These are phyloP conservation scores for Liquidambar formosana DNA, from an alignment of 164 flowering plant species.

Conservation along the genomic window DNA sequence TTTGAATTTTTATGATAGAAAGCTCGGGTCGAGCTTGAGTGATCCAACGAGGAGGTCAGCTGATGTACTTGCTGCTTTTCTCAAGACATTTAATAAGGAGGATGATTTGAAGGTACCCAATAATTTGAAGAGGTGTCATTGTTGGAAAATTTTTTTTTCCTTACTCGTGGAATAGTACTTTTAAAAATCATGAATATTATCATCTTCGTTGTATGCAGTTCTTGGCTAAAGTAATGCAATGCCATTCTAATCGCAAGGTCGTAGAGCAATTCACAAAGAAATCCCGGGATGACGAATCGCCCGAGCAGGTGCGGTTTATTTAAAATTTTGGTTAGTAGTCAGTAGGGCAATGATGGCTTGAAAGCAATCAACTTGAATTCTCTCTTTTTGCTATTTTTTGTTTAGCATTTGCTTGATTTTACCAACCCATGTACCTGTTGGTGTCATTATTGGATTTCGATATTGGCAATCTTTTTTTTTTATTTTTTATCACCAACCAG, in stretches of 20 bases:
- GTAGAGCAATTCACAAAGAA: constrained; percentile 29
- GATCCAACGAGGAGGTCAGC: constrained; percentile 71
- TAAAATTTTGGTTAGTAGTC: neutral
- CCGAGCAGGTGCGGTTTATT: constrained; percentile 55
- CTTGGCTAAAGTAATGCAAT: constrained; percentile 38
- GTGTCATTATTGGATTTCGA: too few relatives aligned
- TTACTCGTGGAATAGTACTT: neutral
- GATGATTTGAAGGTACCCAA: constrained; percentile 56
- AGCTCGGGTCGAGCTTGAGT: constrained; percentile 58
- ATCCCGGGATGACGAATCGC: constrained; percentile 46
- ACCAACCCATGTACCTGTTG: too few relatives aligned
- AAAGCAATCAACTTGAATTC: too few relatives aligned
- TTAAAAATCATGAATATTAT: neutral
- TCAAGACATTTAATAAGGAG: constrained; percentile 55
- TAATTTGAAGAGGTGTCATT: neutral
- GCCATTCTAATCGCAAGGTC: constrained; percentile 37
- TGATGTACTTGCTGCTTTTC: constrained; percentile 60
- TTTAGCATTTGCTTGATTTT: too few relatives aligned
- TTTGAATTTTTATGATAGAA: constrained; percentile 45
- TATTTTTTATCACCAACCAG: too few relatives aligned
- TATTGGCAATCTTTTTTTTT: too few relatives aligned
- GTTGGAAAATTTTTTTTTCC: neutral
- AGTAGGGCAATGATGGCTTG: too few relatives aligned
- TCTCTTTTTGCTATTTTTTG: too few relatives aligned
- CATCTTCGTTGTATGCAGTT: constrained; percentile 35